Percentiles rank a stretch among this genome's conserved stretches.
Conservation (phyloP, 1,139 yeast species). For the Debaryomyces psychrophilus region DNA sequence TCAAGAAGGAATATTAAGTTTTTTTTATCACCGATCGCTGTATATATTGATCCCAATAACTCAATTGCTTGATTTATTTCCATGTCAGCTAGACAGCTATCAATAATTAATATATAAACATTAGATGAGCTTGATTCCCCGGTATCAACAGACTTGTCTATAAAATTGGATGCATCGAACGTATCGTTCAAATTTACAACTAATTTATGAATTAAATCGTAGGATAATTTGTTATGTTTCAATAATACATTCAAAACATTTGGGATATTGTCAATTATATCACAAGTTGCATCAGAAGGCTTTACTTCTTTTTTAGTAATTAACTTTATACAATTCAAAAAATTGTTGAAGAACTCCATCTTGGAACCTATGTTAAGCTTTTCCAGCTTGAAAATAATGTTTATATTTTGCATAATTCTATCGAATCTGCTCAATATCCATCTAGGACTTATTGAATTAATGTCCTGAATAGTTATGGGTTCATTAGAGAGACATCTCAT, state of each 20-base stretch:
- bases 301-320: constrained; percentile 34
- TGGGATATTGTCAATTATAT: constrained; percentile 37
- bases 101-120: constrained; percentile 16
- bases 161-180: constrained; percentile 28
- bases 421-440: constrained; percentile 42
- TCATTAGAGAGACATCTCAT: constrained; percentile 41
- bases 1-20: constrained; percentile 25
- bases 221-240: constrained; percentile 20
- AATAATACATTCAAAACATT: constrained; percentile 27
- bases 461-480: constrained; percentile 31
- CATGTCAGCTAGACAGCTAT: constrained; percentile 17
- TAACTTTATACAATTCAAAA: constrained; percentile 30
- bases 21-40: constrained; percentile 28
- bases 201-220: constrained; percentile 23
- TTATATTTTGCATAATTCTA: constrained; percentile 31
- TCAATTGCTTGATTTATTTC: constrained; percentile 24
- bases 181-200: constrained; percentile 33
- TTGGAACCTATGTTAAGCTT: constrained; percentile 30
- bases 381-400: constrained; percentile 28
- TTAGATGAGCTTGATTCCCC: constrained; percentile 9
- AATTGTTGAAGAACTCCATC: constrained; percentile 26
- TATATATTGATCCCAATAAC: constrained; percentile 25
- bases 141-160: constrained; percentile 11
- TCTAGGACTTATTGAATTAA: constrained; percentile 34
- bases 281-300: constrained; percentile 32